A percentile compares a stretch with the other conserved stretches of the same genome.
Evolutionary conservation across 257 asterid species (phyloP).

Genomic region (Nicotiana benthamiana): DNA sequence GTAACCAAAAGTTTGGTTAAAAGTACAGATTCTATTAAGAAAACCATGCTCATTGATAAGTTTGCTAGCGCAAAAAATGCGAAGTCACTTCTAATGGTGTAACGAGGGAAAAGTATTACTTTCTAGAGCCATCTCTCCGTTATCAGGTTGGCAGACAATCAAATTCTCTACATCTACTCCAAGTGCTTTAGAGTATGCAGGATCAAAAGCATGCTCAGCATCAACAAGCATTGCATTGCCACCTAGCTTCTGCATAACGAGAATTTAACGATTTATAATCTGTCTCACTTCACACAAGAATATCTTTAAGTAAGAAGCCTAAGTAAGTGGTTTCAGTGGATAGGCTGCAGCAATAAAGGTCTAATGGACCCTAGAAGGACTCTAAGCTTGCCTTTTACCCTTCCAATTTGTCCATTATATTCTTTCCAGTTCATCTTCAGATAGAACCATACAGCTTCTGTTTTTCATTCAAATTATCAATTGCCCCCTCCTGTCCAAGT

Average conservation of each 20-base stretch:
- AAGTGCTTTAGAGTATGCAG: slow-evolving; percentile 83
- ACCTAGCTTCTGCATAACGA: slow-evolving; percentile 71
- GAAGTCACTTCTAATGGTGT: slow-evolving; percentile 8
- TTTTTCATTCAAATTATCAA: neutral
- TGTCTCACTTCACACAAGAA: neutral
- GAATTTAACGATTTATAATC: neutral
- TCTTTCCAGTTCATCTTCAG: neutral
- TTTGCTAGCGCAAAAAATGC: neutral
- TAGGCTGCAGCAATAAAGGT: neutral
- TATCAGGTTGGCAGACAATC: slow-evolving; percentile 99
- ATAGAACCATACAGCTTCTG: neutral
- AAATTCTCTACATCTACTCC: slow-evolving; percentile 96
- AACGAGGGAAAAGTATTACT: slow-evolving; percentile 42
- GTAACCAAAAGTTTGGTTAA: slow-evolving; percentile 6
- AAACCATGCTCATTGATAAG: slow-evolving; percentile 4
- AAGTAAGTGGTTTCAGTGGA: neutral
- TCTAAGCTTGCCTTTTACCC: neutral
- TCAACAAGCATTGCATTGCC: slow-evolving; percentile 99
- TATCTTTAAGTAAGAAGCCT: slow-evolving; percentile 1
- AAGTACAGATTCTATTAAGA: neutral
- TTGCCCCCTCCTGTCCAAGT: neutral
- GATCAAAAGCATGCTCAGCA: slow-evolving; percentile 99
- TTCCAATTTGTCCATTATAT: neutral
- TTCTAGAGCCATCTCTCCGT: slow-evolving; percentile 99
- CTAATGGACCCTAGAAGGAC: neutral